Evolutionary conservation across 805 yeast species (phyloP), one percentile per base, ranked within the genome.

Genomic region (Torulaspora microellipsoides): DNA sequence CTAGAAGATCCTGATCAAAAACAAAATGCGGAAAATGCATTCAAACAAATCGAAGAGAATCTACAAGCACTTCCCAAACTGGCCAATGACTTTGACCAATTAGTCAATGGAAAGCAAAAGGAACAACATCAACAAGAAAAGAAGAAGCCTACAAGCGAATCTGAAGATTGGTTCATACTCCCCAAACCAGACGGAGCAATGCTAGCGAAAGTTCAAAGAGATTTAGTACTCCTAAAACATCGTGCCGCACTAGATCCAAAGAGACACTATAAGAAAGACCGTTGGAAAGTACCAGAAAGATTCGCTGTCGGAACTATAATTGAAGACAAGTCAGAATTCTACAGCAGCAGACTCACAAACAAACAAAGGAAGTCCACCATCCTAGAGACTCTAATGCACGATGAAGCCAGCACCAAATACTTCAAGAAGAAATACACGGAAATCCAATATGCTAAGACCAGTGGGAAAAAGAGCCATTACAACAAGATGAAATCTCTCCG

Each of bases 231-330:
- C 12, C 71, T 93, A 47, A 82, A 87, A 58, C 86, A 91, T 69
- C 80, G 99, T 66, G 83, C 85, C 43, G 96, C 89, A 8, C 72
- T 93, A 49, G 98, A 93, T 61, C 98, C 97, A 7, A 93, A 93
- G 67, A 77, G 97, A 55, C 96, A 88, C 66, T 93, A 93, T 67
- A 88, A 86, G 66, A 87, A 86, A 62, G 93, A 84, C 46, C 80
- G 80, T 48, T 83, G 89, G 84, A 74, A 72, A 38, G 72, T 75
- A 7, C 91, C 95, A 36, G 86, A 85, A 56, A 78, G 73, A 52
- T 89, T 93, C 62, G 93, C 91, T 46, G 77, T 85, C 54, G 99
- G 99, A 12, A 89, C 96, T 0, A 77, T 93, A 30, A 66, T 90
- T 20, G 93, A 85, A 54, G 91, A 89, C 34, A 80, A 82, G 51